Percentiles rank a stretch among this genome's conserved stretches.
phyloP scores from a whole-genome alignment of 202 grass and related monocot genomes.

The Eragrostis tef region DNA sequence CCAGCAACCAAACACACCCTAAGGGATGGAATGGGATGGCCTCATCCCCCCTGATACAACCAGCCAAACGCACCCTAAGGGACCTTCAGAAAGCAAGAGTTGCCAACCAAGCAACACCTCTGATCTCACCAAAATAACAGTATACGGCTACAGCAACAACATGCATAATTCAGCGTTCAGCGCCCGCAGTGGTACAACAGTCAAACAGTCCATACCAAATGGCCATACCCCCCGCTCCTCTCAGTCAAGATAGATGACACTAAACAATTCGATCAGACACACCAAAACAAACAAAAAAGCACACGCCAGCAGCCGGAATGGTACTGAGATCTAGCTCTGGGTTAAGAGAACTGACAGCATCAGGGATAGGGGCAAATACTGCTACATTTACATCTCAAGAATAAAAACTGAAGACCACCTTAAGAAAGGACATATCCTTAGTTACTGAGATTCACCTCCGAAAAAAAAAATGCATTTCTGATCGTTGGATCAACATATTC shows the following conservation, averaged over 20 bases:
- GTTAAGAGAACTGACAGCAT: neutral
- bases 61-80: neutral
- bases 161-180: constrained; percentile 18
- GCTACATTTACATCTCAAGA: neutral
- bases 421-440: neutral
- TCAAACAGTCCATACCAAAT: constrained; percentile 3
- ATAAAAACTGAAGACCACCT: neutral
- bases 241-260: constrained; percentile 16
- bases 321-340: constrained; percentile 32
- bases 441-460: neutral
- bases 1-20: too few relatives aligned
- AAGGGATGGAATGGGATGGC: too few relatives aligned
- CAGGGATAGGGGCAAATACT: neutral
- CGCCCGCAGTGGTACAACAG: constrained; percentile 9
- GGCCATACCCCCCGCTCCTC: neutral
- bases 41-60: too few relatives aligned
- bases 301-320: neutral
- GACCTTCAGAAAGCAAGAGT: neutral
- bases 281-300: neutral
- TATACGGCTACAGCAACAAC: constrained; percentile 15
- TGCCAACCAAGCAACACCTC: constrained; percentile 31
- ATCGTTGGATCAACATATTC: neutral
- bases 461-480: constrained; percentile 5
- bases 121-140: constrained; percentile 34
- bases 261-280: neutral